These are phyloP conservation scores for Meyerozyma sp. DNA, from an alignment of 1,139 yeast genomes.

Conservation along the genomic window DNA sequence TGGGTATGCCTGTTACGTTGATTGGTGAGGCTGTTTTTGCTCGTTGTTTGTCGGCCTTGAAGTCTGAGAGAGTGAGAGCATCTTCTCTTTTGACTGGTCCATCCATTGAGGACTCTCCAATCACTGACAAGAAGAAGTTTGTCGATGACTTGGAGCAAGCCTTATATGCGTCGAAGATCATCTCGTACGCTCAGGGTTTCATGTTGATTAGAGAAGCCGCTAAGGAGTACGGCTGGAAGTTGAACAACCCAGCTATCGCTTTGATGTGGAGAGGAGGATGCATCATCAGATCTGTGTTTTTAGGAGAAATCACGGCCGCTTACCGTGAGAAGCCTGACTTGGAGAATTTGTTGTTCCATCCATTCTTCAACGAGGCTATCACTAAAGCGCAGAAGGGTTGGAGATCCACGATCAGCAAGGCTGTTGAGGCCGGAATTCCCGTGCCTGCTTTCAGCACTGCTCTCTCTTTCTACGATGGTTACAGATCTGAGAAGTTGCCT, in stretches of 20 bases:
- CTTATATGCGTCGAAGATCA: slow-evolving; percentile 95
- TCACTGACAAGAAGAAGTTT: slow-evolving; percentile 75
- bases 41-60: slow-evolving; percentile 91
- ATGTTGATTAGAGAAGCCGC: slow-evolving; percentile 99
- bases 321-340: slow-evolving; percentile 89
- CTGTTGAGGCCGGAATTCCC: slow-evolving; percentile 86
- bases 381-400: slow-evolving; percentile 92
- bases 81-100: slow-evolving; percentile 79
- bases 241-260: slow-evolving; percentile 97
- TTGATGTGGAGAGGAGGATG: slow-evolving; percentile 99
- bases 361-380: slow-evolving; percentile 90
- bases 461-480: slow-evolving; percentile 96
- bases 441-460: slow-evolving; percentile 98
- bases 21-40: slow-evolving; percentile 99
- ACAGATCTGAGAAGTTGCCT: slow-evolving; percentile 92
- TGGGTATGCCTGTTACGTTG: slow-evolving; percentile 97
- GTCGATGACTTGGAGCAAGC: slow-evolving; percentile 97
- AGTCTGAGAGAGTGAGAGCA: slow-evolving; percentile 86
- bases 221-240: slow-evolving; percentile 91
- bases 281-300: slow-evolving; percentile 97
- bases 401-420: slow-evolving; percentile 81
- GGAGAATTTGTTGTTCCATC: slow-evolving; percentile 92
- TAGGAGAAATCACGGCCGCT: slow-evolving; percentile 95
- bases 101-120: slow-evolving; percentile 44
- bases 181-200: slow-evolving; percentile 98